A percentile compares a stretch with the other conserved stretches of the same genome.
These are phyloP conservation scores for Vararia minispora DNA, from an alignment of 768 basidiomycete genomes.

Conservation along the genomic window DNA sequence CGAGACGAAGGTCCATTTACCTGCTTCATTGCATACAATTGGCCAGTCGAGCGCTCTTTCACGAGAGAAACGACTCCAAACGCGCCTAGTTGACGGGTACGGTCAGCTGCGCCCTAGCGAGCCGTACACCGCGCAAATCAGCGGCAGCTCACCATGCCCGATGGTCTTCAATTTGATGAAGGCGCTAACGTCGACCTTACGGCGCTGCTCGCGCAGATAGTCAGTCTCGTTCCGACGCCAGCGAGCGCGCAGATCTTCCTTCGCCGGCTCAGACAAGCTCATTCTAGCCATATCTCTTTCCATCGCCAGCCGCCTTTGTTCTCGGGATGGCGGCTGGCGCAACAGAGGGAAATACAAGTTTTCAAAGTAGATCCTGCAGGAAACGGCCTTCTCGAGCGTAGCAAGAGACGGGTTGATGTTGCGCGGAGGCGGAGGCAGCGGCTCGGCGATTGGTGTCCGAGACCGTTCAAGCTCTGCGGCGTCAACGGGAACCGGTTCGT, in stretches of 20 bases:
- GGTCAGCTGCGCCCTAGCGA: constrained; percentile 10
- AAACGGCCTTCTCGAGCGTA: constrained; percentile 89
- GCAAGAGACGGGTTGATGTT: constrained; percentile 76
- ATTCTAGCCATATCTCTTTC: constrained; percentile 78
- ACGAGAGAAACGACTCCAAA: constrained; percentile 96
- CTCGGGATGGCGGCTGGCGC: constrained; percentile 76
- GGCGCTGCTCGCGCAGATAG: constrained; percentile 75
- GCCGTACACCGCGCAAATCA: constrained; percentile 13
- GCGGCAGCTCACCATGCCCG: constrained; percentile 60
- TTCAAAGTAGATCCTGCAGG: constrained; percentile 90
- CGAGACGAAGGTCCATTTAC: constrained; percentile 27
- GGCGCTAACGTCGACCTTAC: constrained; percentile 72
- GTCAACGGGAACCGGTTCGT: constrained; percentile 25
- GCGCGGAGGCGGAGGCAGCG: constrained; percentile 32
- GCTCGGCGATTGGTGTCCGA: constrained; percentile 17
- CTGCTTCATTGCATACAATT: constrained; percentile 95
- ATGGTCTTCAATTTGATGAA: constrained; percentile 90
- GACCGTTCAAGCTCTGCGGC: too few species aligned
- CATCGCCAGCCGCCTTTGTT: constrained; percentile 76
- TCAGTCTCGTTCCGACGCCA: constrained; percentile 87
- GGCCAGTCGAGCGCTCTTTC: constrained; percentile 65
- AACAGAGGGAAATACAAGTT: constrained; percentile 80
- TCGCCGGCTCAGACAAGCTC: constrained; percentile 58
- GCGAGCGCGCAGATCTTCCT: constrained; percentile 55
- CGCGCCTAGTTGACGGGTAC: constrained; percentile 45